Conservation (phyloP, 2,329 filamentous ascomycete genomes). For the Diplodia mutila region DNA sequence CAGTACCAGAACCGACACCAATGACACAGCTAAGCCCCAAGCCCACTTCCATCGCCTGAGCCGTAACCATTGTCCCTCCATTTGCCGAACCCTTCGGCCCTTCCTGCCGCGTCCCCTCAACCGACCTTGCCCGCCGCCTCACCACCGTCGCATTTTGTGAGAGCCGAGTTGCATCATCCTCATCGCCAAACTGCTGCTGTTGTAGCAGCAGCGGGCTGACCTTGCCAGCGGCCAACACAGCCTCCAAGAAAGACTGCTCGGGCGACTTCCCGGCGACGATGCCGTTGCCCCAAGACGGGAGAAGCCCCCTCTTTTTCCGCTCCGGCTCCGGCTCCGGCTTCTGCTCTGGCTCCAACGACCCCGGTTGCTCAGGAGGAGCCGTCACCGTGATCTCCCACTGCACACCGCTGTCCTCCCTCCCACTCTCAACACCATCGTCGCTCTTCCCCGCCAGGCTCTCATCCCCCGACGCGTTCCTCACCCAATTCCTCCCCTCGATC, state of each 20-base stretch:
- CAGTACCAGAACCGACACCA: not conserved
- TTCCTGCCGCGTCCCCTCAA: not conserved
- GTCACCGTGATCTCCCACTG: not conserved
- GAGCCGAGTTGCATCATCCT: not conserved
- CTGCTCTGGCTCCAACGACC: not conserved
- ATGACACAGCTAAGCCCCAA: not conserved
- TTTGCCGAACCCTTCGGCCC: not conserved
- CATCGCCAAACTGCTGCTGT: not conserved
- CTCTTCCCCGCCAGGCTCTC: conserved; percentile 26
- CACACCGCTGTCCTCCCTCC: conserved; percentile 12
- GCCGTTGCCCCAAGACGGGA: conserved; percentile 2
- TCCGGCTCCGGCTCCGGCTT: too few relatives aligned
- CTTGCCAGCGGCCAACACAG: conserved; percentile 13
- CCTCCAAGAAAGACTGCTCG: conserved; percentile 18
- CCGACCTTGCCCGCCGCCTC: not conserved
- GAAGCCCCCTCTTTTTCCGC: not conserved
- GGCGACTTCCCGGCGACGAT: not conserved
- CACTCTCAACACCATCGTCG: conserved; percentile 21
- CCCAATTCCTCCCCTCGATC: conserved; percentile 25
- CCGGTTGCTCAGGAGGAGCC: not conserved
- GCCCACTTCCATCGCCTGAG: not conserved
- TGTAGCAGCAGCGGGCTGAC: conserved; percentile 11
- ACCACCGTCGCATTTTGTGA: not conserved
- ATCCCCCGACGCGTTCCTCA: conserved; percentile 18
- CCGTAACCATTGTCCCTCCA: not conserved